Evolutionary conservation across 371 early-diverging fungal genomes (phyloP).

Genomic region (Smittium mucronatum): DNA sequence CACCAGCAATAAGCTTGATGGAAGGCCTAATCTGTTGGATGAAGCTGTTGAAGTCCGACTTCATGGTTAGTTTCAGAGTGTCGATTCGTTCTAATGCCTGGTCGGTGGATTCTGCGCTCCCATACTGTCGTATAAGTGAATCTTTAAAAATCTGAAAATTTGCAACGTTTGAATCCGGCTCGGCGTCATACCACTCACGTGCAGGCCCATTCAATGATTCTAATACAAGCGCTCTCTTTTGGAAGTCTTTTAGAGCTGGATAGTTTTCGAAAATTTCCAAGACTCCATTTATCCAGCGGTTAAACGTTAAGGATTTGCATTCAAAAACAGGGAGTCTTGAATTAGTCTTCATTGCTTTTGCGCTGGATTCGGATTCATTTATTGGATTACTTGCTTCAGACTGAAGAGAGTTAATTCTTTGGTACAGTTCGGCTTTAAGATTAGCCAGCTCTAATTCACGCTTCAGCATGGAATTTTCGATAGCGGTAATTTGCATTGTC

Average conservation of each 20-base stretch:
- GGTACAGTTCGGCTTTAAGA: too few relatives aligned
- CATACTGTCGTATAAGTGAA: not conserved
- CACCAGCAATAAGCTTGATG: not conserved
- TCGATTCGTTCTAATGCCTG: not conserved
- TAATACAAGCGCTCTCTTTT: not conserved
- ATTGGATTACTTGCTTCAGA: too few relatives aligned
- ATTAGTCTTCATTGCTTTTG: too few relatives aligned
- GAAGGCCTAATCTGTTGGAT: conserved; percentile 1
- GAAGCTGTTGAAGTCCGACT: conserved; percentile 6
- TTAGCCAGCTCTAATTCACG: too few relatives aligned
- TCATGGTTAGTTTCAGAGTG: not conserved
- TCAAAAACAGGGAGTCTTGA: too few relatives aligned
- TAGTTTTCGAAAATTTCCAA: conserved; percentile 1
- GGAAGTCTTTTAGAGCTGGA: not conserved
- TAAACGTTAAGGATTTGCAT: too few relatives aligned
- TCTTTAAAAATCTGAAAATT: not conserved
- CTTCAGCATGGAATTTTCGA: too few relatives aligned
- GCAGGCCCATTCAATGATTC: not conserved
- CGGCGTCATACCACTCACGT: conserved; percentile 1
- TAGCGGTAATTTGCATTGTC: too few relatives aligned
- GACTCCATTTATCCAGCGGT: too few relatives aligned
- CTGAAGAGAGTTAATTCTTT: too few relatives aligned
- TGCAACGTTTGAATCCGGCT: not conserved
- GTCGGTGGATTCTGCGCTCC: not conserved
- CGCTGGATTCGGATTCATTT: too few relatives aligned